Conservation (phyloP, 1,284 basidiomycete genomes). For the Puccinia polysora region DNA sequence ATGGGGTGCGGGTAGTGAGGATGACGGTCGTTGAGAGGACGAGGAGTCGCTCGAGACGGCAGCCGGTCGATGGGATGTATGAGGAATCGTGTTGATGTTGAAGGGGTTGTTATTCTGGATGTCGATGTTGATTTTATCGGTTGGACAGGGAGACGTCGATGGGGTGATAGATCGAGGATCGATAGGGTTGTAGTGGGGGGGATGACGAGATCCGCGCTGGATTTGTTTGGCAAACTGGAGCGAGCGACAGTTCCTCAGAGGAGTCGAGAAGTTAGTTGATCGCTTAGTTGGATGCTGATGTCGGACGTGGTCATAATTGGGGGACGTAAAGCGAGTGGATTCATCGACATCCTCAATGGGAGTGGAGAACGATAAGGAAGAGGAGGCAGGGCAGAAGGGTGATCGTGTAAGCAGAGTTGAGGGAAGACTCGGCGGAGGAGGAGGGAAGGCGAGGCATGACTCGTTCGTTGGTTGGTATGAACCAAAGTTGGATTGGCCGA, state of each 20-base stretch:
- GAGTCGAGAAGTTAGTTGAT: slow-evolving; percentile 14
- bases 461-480: not conserved
- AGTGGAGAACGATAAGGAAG: not conserved
- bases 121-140: too few species aligned
- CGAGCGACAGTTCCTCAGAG: slow-evolving; percentile 8
- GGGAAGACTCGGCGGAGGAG: not conserved
- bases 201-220: not conserved
- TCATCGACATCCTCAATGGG: not conserved
- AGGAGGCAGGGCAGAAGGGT: slow-evolving; percentile 3
- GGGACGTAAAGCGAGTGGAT: slow-evolving; percentile 8
- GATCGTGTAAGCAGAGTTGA: too few species aligned
- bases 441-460: not conserved
- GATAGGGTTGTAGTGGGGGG: not conserved
- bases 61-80: not conserved
- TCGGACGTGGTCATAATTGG: too few species aligned
- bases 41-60: not conserved
- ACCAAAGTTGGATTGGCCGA: slow-evolving; percentile 3
- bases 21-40: not conserved
- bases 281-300: not conserved
- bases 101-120: too few species aligned
- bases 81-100: too few species aligned
- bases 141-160: not conserved
- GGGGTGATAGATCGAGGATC: not conserved
- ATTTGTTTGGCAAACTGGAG: slow-evolving; percentile 16
- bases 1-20: not conserved